phyloP scores from a whole-genome alignment of 257 asterid species.

The Verbena officinalis region DNA sequence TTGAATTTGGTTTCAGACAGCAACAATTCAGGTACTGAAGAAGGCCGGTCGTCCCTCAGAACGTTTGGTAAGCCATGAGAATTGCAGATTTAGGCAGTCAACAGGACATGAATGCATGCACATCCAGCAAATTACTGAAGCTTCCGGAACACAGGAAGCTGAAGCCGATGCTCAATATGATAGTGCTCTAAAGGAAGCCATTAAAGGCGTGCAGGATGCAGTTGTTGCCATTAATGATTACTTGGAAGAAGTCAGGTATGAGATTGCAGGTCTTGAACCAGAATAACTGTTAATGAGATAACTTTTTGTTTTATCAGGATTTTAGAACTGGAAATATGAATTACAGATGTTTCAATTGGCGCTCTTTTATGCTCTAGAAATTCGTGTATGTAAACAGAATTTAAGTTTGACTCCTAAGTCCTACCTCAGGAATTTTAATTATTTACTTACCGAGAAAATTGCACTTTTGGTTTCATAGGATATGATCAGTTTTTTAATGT shows the following conservation, averaged over 20 bases:
- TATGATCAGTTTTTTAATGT: not conserved
- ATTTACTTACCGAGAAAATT: not conserved
- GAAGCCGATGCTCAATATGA: slow-evolving; percentile 92
- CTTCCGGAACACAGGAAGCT: slow-evolving; percentile 96
- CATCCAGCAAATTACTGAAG: slow-evolving; percentile 91
- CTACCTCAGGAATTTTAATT: too few species aligned
- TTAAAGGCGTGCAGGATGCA: slow-evolving; percentile 79
- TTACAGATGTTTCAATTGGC: not conserved
- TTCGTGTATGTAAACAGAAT: not conserved
- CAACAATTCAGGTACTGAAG: slow-evolving; percentile 84
- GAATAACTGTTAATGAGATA: slow-evolving; percentile 32
- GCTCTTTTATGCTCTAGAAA: not conserved
- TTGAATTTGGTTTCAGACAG: slow-evolving; percentile 59
- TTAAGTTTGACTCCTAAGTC: too few species aligned
- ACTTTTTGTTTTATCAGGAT: slow-evolving; percentile 17
- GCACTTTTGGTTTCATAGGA: not conserved
- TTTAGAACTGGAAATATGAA: not conserved
- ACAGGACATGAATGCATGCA: slow-evolving; percentile 79
- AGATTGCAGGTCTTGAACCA: slow-evolving; percentile 76
- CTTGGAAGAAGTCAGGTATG: slow-evolving; percentile 95
- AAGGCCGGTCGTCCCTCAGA: slow-evolving; percentile 95
- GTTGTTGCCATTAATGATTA: slow-evolving; percentile 73
- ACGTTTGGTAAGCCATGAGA: slow-evolving; percentile 85
- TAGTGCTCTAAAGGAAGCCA: slow-evolving; percentile 83
- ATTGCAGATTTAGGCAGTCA: slow-evolving; percentile 67